These are phyloP conservation scores for Colletotrichum navitas DNA, from an alignment of 2,329 filamentous ascomycete species.

Conservation along the genomic window DNA sequence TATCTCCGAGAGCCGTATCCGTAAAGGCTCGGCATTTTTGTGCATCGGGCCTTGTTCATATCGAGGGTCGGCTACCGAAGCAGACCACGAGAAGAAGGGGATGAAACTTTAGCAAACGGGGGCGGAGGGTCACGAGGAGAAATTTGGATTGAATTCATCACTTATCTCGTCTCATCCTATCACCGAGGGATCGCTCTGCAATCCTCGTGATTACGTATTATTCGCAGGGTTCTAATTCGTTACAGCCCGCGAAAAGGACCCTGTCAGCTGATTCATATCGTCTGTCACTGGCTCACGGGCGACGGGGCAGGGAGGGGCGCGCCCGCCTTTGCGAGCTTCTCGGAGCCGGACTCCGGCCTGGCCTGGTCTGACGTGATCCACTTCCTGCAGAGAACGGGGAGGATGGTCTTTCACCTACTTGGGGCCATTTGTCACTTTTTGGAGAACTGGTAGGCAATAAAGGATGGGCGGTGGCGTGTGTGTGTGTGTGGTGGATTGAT, in stretches of 20 bases:
- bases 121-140: not conserved
- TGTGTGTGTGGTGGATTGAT: slow-evolving; percentile 13
- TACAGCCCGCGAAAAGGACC: slow-evolving; percentile 21
- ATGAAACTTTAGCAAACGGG: not conserved
- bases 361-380: slow-evolving; percentile 2
- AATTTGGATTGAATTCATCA: slow-evolving; percentile 3
- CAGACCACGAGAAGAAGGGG: slow-evolving; percentile 1
- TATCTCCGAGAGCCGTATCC: not conserved
- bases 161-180: slow-evolving; percentile 25
- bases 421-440: too few relatives aligned
- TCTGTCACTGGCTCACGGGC: slow-evolving; percentile 20
- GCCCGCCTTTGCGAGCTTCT: slow-evolving; percentile 13
- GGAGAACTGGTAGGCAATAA: not conserved
- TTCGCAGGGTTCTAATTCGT: slow-evolving; percentile 22
- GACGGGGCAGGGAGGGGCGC: slow-evolving; percentile 7
- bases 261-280: slow-evolving; percentile 39
- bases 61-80: slow-evolving; percentile 25
- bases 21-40: slow-evolving; percentile 18
- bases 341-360: slow-evolving; percentile 33
- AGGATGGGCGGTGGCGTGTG: slow-evolving; percentile 10
- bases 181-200: slow-evolving; percentile 30
- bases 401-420: not conserved
- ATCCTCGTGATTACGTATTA: slow-evolving; percentile 35
- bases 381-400: slow-evolving; percentile 22
- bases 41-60: slow-evolving; percentile 21